These are phyloP conservation scores for Leptographium lundbergii DNA, from an alignment of 2,329 filamentous ascomycete genomes.

Conservation along the genomic window DNA sequence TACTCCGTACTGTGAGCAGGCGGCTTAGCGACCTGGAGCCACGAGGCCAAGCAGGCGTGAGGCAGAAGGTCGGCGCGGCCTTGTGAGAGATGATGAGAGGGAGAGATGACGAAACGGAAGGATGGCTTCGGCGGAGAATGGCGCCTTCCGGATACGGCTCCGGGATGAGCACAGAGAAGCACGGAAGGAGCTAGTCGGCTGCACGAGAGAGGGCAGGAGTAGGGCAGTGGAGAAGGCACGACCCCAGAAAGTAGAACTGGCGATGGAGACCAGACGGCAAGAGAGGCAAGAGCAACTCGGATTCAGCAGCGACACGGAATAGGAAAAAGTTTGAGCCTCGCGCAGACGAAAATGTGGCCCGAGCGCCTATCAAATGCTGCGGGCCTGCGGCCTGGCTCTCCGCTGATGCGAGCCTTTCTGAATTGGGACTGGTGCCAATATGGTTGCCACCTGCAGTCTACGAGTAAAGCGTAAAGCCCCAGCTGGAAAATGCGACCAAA, in stretches of 20 bases:
- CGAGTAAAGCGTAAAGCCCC: too few relatives aligned
- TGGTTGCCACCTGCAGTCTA: background rate
- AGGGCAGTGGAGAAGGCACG: background rate
- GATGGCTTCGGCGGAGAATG: background rate
- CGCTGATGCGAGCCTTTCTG: background rate
- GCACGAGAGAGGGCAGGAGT: background rate
- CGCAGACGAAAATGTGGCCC: background rate
- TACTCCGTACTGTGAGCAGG: background rate
- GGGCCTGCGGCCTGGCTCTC: background rate
- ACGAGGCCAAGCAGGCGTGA: too few relatives aligned
- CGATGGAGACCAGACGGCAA: background rate
- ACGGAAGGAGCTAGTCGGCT: background rate
- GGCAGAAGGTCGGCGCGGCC: background rate
- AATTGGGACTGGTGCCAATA: background rate
- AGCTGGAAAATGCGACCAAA: too few relatives aligned
- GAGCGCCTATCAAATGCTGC: background rate
- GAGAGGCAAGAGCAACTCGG: background rate
- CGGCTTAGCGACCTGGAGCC: background rate
- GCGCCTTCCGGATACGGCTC: background rate
- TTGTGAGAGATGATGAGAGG: background rate
- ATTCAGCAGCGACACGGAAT: constrained; percentile 5
- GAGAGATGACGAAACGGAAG: too few relatives aligned
- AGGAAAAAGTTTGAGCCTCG: constrained; percentile 14
- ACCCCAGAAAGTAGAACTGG: background rate
- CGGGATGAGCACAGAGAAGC: background rate